Base-by-base conservation (phyloP, 2,329 filamentous ascomycete species). In the Ceratocystis alfenasii region DNA sequence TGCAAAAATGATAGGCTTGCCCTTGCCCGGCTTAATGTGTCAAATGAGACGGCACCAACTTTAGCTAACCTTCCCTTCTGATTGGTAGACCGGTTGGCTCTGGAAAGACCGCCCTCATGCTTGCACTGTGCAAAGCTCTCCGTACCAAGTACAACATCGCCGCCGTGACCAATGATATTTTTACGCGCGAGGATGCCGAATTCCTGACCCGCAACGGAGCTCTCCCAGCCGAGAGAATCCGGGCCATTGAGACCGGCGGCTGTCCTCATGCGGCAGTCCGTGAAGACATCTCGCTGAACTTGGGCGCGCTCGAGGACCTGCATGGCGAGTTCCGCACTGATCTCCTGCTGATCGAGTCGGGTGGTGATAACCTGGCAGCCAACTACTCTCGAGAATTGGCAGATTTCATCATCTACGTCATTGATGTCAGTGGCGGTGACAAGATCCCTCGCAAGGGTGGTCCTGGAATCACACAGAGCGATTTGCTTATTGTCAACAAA, bases 111-210 rank as follows among this genome's bases (percentile, higher is more conserved):
- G 94, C 94, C 20, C 83, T 97, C 33, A 97, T 99, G 93, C 86
- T 96, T 10, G 87, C 89, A 48, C 88, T 97, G 70, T 96, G 91
- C 79, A 86, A 86, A 45, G 87, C 88, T 6, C 86, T 99, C 5
- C 88, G 94, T 68, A 81, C 86, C 63, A 80, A 83, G 65, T 92
- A 89, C 83, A 90, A 87, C 73, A 88, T 99, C 72, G 94, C 94
- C 0, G 94, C 91, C 68, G 93, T 99, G 25, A 99, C 94, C 62
- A 97, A 97, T 81, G 93, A 97, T 80, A 97, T 97, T 80, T 97
- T 97, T 81, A 97, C 93, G 25, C 88, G 88, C 70, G 94, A 99
- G 78, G 94, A 99, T 80, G 92, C 92, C 79, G 94, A 97, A 77
- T 99, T 99, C 79, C 86, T 99, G 30, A 95, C 90, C 67, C 86